These are phyloP conservation scores for Protomyces arabidopsidicola DNA, from an alignment of 1,139 yeast species.

Conservation along the genomic window DNA sequence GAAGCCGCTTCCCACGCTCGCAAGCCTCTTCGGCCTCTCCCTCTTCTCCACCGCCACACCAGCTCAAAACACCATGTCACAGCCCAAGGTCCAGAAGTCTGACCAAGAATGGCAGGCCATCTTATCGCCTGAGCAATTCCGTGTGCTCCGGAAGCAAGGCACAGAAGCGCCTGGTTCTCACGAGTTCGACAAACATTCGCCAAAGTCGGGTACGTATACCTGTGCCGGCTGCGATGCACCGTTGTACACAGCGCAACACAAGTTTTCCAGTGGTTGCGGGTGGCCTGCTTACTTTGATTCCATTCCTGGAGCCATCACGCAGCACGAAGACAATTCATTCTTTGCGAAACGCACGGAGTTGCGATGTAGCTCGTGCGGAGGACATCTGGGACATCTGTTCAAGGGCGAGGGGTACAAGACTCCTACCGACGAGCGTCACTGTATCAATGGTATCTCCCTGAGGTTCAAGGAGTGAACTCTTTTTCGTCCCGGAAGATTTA, in stretches of 20 bases:
- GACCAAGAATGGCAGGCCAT: slow-evolving; percentile 78
- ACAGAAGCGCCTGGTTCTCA: slow-evolving; percentile 85
- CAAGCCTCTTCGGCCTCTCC: slow-evolving; percentile 21
- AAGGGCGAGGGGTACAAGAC: slow-evolving; percentile 84
- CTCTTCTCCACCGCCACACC: slow-evolving; percentile 25
- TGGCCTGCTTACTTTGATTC: slow-evolving; percentile 98
- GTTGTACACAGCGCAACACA: slow-evolving; percentile 69
- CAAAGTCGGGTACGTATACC: slow-evolving; percentile 55
- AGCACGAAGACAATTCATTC: slow-evolving; percentile 54
- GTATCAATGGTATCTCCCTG: slow-evolving; percentile 72
- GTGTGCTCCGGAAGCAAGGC: slow-evolving; percentile 69
- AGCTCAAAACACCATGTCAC: not conserved
- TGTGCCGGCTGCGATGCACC: slow-evolving; percentile 87
- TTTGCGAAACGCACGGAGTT: slow-evolving; percentile 88
- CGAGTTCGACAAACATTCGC: slow-evolving; percentile 51
- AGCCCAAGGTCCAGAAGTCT: slow-evolving; percentile 40
- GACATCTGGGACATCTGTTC: slow-evolving; percentile 56
- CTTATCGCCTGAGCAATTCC: slow-evolving; percentile 68
- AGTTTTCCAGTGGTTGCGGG: slow-evolving; percentile 88
- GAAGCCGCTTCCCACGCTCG: slow-evolving; percentile 24
- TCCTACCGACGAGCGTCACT: slow-evolving; percentile 91
- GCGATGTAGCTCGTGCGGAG: slow-evolving; percentile 82
- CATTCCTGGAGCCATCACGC: slow-evolving; percentile 67
- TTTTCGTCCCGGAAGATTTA: not conserved
- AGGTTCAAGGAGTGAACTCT: slow-evolving; percentile 49